A percentile compares a stretch with the other conserved stretches of the same genome.
Evolutionary conservation across 2,329 filamentous ascomycete genomes (phyloP).

Genomic region (Geoglossum cookeanum): DNA sequence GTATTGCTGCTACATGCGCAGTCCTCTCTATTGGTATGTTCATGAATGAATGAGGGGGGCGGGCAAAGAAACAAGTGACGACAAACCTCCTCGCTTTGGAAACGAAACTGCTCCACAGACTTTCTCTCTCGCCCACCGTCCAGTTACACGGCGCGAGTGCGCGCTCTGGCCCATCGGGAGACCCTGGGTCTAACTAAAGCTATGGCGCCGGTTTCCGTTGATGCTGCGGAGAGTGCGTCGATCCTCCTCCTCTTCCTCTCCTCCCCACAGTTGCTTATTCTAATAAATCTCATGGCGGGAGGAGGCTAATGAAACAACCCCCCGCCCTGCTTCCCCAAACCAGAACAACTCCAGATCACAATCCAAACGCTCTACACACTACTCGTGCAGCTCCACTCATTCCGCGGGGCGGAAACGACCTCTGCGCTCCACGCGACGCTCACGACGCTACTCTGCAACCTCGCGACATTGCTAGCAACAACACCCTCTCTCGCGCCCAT

Average conservation of each 20-base stretch:
- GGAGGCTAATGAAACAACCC: neutral
- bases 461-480: neutral
- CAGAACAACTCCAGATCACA: slow-evolving; percentile 40
- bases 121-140: no score
- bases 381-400: slow-evolving; percentile 42
- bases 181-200: no score
- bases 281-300: neutral
- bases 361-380: slow-evolving; percentile 45
- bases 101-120: no score
- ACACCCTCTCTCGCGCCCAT: slow-evolving; percentile 3
- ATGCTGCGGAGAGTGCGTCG: neutral
- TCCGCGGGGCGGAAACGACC: slow-evolving; percentile 30
- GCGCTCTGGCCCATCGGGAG: no score
- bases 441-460: neutral
- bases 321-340: no score
- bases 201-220: neutral
- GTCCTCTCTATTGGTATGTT: no score
- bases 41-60: no score
- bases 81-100: no score
- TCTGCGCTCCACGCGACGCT: slow-evolving; percentile 30
- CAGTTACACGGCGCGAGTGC: no score
- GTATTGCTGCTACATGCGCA: no score
- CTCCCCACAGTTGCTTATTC: neutral
- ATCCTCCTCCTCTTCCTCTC: neutral
- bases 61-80: no score